These are phyloP conservation scores for Prunus mongolica DNA, from an alignment of 306 rosid genomes.

Conservation along the genomic window DNA sequence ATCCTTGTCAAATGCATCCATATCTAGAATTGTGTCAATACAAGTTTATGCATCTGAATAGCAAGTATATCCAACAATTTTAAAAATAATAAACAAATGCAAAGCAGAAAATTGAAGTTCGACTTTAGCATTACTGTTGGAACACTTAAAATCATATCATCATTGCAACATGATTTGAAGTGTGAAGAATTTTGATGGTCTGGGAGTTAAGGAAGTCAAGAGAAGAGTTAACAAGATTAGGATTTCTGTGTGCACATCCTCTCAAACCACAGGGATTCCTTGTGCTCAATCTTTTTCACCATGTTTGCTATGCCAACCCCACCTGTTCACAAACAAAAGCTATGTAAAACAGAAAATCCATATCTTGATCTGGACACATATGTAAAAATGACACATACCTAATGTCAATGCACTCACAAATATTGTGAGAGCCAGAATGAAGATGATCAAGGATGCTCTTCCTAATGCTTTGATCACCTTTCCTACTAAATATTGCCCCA, in stretches of 20 bases:
- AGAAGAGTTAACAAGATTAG: not conserved
- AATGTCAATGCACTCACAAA: slow-evolving; percentile 54
- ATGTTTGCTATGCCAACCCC: slow-evolving; percentile 61
- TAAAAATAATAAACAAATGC: not conserved
- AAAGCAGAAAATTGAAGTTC: not conserved
- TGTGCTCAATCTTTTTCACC: slow-evolving; percentile 41
- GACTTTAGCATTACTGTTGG: not conserved
- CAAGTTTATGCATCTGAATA: not conserved
- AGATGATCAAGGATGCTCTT: slow-evolving; percentile 69
- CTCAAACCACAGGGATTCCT: slow-evolving; percentile 58
- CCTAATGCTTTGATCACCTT: slow-evolving; percentile 42
- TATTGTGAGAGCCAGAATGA: slow-evolving; percentile 56
- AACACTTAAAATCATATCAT: not conserved
- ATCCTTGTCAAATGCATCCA: too few species aligned
- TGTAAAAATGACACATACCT: slow-evolving; percentile 24
- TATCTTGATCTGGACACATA: not conserved
- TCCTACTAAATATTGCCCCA: slow-evolving; percentile 57
- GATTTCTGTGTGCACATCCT: slow-evolving; percentile 39
- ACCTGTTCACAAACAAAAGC: slow-evolving; percentile 32
- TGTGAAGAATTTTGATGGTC: not conserved
- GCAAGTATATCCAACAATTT: not conserved
- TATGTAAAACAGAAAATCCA: not conserved
- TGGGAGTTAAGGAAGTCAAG: not conserved
- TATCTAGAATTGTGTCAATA: not conserved
- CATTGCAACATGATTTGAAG: not conserved